These are phyloP conservation scores for apple (Malus domestica) DNA, from an alignment of 306 rosid species.

Conservation along the genomic window ASM211411v1 NC_041795.1:33445501-33446000, in stretches of 20 bases:
- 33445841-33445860: constrained; percentile 24
- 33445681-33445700: neutral
- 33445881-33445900: constrained; percentile 65
- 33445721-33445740: neutral
- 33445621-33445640: neutral
- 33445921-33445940: constrained; percentile 65
- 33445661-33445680: neutral
- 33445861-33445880: constrained; percentile 65
- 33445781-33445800: neutral
- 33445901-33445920: constrained; percentile 71
- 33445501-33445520: neutral
- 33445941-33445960: neutral
- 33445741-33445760: neutral
- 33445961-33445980: neutral
- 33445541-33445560: neutral
- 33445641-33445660: neutral
- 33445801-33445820: neutral
- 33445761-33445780: constrained; percentile 1
- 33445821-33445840: constrained; percentile 8
- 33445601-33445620: constrained; percentile 8
- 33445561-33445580: constrained; percentile 1
- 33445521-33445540: neutral
- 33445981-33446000: neutral
- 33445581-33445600: constrained; percentile 9
- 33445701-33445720: neutral